phyloP scores from a whole-genome alignment of 352 stramenopile species.

The Blastocystis sp. region DNA sequence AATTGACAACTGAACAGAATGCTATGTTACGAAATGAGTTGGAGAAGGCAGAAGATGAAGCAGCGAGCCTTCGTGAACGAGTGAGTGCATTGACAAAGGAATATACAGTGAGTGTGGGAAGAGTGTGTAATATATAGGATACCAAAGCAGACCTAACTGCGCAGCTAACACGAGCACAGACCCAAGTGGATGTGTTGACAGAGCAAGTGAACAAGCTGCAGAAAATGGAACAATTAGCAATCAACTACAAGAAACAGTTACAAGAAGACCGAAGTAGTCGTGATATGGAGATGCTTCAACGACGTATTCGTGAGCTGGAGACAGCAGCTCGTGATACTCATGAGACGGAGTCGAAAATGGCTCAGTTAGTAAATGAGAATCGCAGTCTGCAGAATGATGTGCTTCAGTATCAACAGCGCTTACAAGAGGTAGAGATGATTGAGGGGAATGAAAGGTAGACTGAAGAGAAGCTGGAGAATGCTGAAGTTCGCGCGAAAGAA shows the following conservation, averaged over 20 bases:
- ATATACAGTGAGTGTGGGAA: neutral
- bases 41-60: conserved; percentile 40
- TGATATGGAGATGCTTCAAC: neutral
- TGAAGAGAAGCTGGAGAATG: neutral
- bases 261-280: neutral
- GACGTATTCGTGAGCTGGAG: neutral
- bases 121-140: neutral
- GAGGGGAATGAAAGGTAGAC: neutral
- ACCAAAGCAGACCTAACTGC: neutral
- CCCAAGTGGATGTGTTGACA: neutral
- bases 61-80: neutral
- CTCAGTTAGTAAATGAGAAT: neutral
- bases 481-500: neutral
- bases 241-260: conserved; percentile 6
- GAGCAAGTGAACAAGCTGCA: conserved; percentile 17
- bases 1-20: neutral
- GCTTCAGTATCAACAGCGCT: conserved; percentile 2
- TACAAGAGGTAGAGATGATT: neutral
- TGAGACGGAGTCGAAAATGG: neutral
- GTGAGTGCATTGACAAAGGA: neutral
- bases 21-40: neutral
- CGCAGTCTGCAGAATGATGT: neutral
- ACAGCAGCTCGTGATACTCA: neutral
- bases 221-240: neutral
- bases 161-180: neutral